These are phyloP conservation scores for Phytopythium aichiense DNA, from an alignment of 352 stramenopile species.

Conservation along the genomic window DNA sequence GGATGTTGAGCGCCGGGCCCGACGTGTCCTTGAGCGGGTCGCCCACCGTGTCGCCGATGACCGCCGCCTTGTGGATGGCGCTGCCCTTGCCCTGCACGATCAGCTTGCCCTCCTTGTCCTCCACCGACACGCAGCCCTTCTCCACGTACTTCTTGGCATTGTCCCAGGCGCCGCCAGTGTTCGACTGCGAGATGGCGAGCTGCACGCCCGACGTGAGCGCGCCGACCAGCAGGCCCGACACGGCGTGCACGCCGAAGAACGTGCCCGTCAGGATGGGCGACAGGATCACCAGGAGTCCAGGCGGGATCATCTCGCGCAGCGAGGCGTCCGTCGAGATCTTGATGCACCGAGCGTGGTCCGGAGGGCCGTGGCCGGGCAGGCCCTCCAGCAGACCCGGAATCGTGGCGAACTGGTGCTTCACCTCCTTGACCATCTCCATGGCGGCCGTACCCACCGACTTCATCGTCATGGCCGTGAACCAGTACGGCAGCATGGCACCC, in stretches of 20 bases:
- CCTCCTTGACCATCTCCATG: conserved; percentile 99
- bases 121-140: conserved; percentile 90
- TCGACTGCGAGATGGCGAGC: conserved; percentile 99
- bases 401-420: conserved; percentile 98
- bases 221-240: conserved; percentile 97
- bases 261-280: conserved; percentile 97
- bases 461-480: conserved; percentile 99
- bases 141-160: conserved; percentile 99
- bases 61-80: conserved; percentile 97
- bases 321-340: conserved; percentile 99
- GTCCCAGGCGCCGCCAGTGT: conserved; percentile 99
- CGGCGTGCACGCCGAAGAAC: conserved; percentile 97
- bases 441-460: conserved; percentile 98
- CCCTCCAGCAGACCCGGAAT: conserved; percentile 98
- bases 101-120: conserved; percentile 90
- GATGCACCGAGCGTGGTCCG: conserved; percentile 93
- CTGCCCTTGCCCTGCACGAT: conserved; percentile 94
- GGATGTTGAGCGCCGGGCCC: conserved; percentile 98
- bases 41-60: conserved; percentile 98
- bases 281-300: conserved; percentile 97
- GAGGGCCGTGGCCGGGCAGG: conserved; percentile 79
- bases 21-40: conserved; percentile 99
- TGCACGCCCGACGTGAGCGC: conserved; percentile 95
- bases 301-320: conserved; percentile 98
- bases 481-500: conserved; percentile 99